These are phyloP conservation scores for Eragrostis curvula DNA, from an alignment of 176 grass and related monocot species.

Conservation along the genomic window DNA sequence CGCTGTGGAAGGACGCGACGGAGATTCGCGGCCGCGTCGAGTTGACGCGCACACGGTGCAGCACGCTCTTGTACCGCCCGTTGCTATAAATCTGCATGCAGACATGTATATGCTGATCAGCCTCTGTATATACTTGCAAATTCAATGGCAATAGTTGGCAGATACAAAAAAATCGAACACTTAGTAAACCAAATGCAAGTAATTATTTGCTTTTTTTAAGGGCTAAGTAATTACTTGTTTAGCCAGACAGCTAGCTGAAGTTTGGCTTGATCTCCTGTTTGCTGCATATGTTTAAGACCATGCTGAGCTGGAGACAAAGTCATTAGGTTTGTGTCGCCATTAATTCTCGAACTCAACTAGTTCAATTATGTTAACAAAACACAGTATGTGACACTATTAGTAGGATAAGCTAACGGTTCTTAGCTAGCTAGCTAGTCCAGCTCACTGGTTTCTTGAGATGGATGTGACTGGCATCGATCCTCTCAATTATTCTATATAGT, in stretches of 20 bases:
- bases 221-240: no score
- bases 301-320: not conserved
- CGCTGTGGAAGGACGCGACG: slow-evolving; percentile 86
- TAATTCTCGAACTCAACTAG: not conserved
- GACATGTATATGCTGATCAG: not conserved
- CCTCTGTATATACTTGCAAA: not conserved
- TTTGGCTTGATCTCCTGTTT: not conserved
- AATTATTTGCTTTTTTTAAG: no score
- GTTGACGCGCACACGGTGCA: slow-evolving; percentile 86
- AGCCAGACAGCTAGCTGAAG: no score
- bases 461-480: no score
- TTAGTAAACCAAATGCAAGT: no score
- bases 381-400: not conserved
- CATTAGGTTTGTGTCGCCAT: no score
- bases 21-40: slow-evolving; percentile 61
- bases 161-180: no score
- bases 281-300: not conserved
- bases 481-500: no score
- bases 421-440: not conserved
- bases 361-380: not conserved
- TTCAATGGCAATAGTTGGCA: no score
- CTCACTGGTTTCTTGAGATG: no score
- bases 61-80: slow-evolving; percentile 81
- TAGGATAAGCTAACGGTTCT: no score
- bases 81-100: slow-evolving; percentile 83